Conservation (phyloP, 495 filamentous ascomycete genomes). For the Hypoxylon lenormandii region DNA sequence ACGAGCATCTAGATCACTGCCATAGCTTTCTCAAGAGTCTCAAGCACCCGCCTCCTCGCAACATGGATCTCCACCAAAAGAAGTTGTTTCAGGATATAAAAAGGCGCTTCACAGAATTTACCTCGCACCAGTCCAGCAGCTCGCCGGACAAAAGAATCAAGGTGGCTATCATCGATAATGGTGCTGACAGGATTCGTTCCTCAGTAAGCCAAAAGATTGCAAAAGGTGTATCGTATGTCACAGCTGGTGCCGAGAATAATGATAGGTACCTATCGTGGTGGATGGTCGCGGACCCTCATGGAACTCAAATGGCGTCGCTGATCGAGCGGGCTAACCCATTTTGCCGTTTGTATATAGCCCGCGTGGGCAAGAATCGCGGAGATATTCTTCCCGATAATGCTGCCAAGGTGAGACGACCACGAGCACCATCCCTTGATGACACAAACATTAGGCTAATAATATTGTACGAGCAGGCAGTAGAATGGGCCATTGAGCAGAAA, state of each 20-base stretch:
- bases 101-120: too few species aligned
- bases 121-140: too few species aligned
- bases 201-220: conserved; percentile 2
- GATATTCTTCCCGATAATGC: neutral
- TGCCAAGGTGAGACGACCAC: neutral
- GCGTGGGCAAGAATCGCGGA: conserved; percentile 6
- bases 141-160: conserved; percentile 11
- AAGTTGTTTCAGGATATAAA: too few species aligned
- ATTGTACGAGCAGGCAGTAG: neutral
- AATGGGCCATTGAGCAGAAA: conserved; percentile 4
- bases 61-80: too few species aligned
- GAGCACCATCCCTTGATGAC: too few species aligned
- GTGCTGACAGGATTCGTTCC: neutral
- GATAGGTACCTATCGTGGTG: conserved; percentile 8
- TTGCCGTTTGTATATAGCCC: conserved; percentile 9
- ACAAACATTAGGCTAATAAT: too few species aligned
- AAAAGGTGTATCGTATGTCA: conserved; percentile 6
- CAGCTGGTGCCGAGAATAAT: neutral
- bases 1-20: too few species aligned
- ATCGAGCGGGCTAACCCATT: conserved; percentile 1
- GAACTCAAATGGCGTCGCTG: conserved; percentile 12
- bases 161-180: conserved; percentile 8
- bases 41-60: too few species aligned
- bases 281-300: conserved; percentile 10
- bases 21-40: too few species aligned